These are phyloP conservation scores for Hanseniaspora nectarophila DNA, from an alignment of 805 yeast genomes.

Conservation along the genomic window DNA sequence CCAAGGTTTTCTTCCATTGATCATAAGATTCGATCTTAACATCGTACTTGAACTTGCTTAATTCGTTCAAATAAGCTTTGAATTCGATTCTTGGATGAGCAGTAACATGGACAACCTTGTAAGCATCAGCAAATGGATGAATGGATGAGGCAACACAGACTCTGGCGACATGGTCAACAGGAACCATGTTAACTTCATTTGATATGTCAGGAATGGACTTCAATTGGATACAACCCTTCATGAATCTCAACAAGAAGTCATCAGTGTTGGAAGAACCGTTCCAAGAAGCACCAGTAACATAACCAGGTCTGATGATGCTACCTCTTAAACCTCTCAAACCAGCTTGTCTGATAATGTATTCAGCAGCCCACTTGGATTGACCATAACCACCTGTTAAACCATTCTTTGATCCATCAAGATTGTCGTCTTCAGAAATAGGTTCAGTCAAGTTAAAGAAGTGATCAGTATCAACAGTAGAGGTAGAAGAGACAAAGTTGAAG, in stretches of 20 bases:
- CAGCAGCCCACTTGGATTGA: conserved; percentile 96
- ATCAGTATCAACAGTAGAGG: conserved; percentile 81
- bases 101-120: conserved; percentile 87
- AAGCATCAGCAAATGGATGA: conserved; percentile 41
- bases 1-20: conserved; percentile 67
- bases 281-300: conserved; percentile 72
- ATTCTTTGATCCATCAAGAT: conserved; percentile 61
- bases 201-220: conserved; percentile 75
- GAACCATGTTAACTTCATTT: conserved; percentile 89
- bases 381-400: conserved; percentile 93
- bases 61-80: conserved; percentile 57
- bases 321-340: conserved; percentile 82
- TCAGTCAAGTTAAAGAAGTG: conserved; percentile 72
- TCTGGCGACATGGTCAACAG: conserved; percentile 95
- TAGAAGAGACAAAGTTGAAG: conserved; percentile 88
- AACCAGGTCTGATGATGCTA: conserved; percentile 87
- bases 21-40: conserved; percentile 54
- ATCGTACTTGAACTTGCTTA: conserved; percentile 61
- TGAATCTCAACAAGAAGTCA: conserved; percentile 85
- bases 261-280: conserved; percentile 92
- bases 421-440: conserved; percentile 67
- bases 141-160: conserved; percentile 75
- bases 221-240: conserved; percentile 86
- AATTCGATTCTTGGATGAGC: conserved; percentile 87
- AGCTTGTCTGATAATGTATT: conserved; percentile 74